phyloP scores from a whole-genome alignment of 768 basidiomycete genomes.

The Guyanaporus albipodus region DNA sequence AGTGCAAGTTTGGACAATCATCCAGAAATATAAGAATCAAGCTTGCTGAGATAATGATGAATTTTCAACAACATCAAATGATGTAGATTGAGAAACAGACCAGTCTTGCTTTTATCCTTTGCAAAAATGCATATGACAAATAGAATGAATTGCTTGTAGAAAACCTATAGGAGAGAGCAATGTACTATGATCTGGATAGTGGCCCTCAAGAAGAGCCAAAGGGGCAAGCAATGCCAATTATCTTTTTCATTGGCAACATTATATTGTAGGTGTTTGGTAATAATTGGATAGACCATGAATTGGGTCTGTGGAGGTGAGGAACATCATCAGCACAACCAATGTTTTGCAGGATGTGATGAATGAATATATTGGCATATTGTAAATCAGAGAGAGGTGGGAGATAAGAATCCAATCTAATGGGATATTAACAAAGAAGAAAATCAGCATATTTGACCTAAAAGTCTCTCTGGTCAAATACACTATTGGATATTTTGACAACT shows the following conservation, averaged over 20 bases:
- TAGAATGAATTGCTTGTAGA: neutral
- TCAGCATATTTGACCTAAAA: constrained; percentile 15
- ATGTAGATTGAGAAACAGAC: neutral
- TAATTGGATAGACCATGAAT: too few relatives aligned
- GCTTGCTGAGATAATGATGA: neutral
- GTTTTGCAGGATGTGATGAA: neutral
- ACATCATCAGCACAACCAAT: constrained; percentile 8
- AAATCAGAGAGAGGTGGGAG: neutral
- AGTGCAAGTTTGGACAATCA: constrained; percentile 35
- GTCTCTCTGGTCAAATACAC: constrained; percentile 6
- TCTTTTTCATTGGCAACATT: neutral
- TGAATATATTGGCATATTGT: neutral
- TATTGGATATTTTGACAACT: constrained; percentile 7
- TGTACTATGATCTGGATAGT: neutral
- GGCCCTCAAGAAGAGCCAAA: neutral
- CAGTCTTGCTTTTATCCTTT: neutral
- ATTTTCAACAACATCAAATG: neutral
- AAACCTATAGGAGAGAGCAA: neutral
- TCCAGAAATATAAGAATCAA: neutral
- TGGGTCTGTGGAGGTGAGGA: too few relatives aligned
- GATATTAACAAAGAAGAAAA: constrained; percentile 16
- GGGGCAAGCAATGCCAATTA: neutral
- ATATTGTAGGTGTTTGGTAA: too few relatives aligned
- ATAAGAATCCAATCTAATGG: neutral
- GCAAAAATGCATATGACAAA: neutral